Evolutionary conservation across 441 rosid species (phyloP).

Genomic region (Adansonia grandidieri): DNA sequence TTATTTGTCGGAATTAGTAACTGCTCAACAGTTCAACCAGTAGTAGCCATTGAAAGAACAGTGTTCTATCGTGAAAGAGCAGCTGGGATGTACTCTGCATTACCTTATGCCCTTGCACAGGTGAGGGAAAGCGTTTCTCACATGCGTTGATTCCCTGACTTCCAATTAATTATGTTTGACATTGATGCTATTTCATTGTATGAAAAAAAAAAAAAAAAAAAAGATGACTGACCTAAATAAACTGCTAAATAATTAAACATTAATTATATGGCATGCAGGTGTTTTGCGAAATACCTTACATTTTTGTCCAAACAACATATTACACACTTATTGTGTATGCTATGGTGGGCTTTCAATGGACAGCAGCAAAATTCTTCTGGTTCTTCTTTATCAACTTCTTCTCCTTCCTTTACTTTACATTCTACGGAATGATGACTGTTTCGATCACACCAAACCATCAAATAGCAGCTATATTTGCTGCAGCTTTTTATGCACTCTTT

Average conservation of each 20-base stretch:
- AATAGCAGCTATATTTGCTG: conserved; percentile 81
- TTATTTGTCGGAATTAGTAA: conserved; percentile 78
- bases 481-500: conserved; percentile 82
- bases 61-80: conserved; percentile 93
- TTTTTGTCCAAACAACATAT: conserved; percentile 68
- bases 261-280: conserved; percentile 55
- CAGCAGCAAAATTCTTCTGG: conserved; percentile 79
- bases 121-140: conserved; percentile 37
- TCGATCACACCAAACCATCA: conserved; percentile 89
- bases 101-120: conserved; percentile 94
- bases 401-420: conserved; percentile 96
- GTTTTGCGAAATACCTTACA: conserved; percentile 72
- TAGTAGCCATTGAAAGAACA: conserved; percentile 77
- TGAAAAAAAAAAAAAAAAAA: background rate
- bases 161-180: background rate
- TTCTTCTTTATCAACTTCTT: conserved; percentile 79
- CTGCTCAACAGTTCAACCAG: conserved; percentile 83
- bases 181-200: background rate
- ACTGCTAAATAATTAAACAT: background rate
- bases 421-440: conserved; percentile 97
- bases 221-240: background rate
- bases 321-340: conserved; percentile 78
- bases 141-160: background rate
- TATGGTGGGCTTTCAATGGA: conserved; percentile 90
- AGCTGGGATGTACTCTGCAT: conserved; percentile 92